A percentile compares a stretch with the other conserved stretches of the same genome.
phyloP scores from a whole-genome alignment of 139 green algal species.

The Zygnema cylindricum region DNA sequence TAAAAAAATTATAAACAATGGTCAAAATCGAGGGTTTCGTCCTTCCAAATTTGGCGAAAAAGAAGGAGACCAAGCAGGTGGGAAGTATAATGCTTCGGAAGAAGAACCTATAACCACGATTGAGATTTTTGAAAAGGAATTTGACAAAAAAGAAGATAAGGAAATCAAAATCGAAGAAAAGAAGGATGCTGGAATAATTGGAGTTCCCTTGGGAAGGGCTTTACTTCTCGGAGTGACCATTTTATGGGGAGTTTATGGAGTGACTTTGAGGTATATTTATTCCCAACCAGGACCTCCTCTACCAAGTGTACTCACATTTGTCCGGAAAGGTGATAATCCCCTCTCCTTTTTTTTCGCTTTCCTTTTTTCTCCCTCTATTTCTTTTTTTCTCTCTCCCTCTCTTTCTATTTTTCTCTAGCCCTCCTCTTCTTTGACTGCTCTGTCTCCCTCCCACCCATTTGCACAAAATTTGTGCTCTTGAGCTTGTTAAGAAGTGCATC shows the following conservation, averaged over 20 bases:
- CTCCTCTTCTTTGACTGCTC: neutral
- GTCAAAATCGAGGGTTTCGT: too few species aligned
- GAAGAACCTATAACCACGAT: too few species aligned
- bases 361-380: neutral
- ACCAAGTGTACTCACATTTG: slow-evolving; percentile 11
- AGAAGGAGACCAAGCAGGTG: too few species aligned
- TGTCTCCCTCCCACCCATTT: neutral
- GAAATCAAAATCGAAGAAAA: too few species aligned
- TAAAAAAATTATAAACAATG: too few species aligned
- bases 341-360: neutral
- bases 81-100: too few species aligned
- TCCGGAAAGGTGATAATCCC: slow-evolving; percentile 19
- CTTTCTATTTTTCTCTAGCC: neutral
- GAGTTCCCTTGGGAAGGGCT: neutral
- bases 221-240: slow-evolving; percentile 25
- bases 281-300: neutral
- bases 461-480: too few species aligned
- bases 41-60: too few species aligned
- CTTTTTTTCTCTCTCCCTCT: neutral
- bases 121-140: too few species aligned
- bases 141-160: too few species aligned
- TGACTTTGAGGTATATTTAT: slow-evolving; percentile 17
- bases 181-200: neutral
- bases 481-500: too few species aligned
- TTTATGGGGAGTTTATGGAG: slow-evolving; percentile 12